These are phyloP conservation scores for Anacardium occidentale DNA, from an alignment of 345 rosid species.

Conservation along the genomic window DNA sequence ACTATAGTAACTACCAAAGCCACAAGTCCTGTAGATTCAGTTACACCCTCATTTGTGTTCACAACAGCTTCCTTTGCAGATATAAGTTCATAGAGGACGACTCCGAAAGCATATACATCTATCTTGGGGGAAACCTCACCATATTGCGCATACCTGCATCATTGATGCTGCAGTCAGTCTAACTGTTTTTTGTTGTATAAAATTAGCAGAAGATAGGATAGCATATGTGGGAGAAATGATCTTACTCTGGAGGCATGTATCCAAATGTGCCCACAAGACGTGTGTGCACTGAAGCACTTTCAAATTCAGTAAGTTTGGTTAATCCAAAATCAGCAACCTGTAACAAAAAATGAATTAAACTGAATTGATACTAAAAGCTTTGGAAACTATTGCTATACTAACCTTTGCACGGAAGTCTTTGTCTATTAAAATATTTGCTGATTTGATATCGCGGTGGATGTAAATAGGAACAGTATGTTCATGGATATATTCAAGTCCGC, in stretches of 20 bases:
- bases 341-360: background rate
- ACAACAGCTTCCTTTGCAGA: conserved; percentile 94
- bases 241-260: conserved; percentile 99
- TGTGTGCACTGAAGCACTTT: conserved; percentile 56
- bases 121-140: conserved; percentile 90
- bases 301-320: conserved; percentile 81
- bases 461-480: conserved; percentile 97
- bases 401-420: conserved; percentile 84
- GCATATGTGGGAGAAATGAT: background rate
- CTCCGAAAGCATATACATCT: conserved; percentile 99
- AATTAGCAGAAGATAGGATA: background rate
- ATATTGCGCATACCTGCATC: conserved; percentile 69
- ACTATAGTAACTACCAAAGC: conserved; percentile 47
- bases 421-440: conserved; percentile 92
- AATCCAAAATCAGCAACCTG: conserved; percentile 99
- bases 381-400: background rate
- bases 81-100: conserved; percentile 87
- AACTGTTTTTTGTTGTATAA: background rate
- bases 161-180: background rate
- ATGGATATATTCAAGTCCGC: conserved; percentile 96
- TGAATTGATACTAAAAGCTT: background rate
- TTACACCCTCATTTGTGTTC: conserved; percentile 38
- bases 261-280: conserved; percentile 96
- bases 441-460: conserved; percentile 90
- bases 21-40: conserved; percentile 79